A percentile compares a stretch with the other conserved stretches of the same genome.
Evolutionary conservation across 768 basidiomycete genomes (phyloP).

Genomic region (Mycena kentingensis): DNA sequence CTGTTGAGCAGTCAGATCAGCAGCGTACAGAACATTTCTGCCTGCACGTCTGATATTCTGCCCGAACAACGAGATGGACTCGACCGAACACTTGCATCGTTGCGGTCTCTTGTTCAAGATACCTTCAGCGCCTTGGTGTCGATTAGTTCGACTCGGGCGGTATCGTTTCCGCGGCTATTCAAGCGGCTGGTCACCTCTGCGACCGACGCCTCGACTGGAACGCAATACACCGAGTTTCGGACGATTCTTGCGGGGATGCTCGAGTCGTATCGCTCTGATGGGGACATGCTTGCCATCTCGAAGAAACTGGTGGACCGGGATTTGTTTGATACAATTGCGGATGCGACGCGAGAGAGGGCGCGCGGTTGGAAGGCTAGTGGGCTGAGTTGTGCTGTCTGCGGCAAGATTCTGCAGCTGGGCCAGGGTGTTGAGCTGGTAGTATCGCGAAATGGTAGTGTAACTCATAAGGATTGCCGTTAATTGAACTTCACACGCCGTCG

Average conservation of each 20-base stretch:
- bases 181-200: conserved; percentile 84
- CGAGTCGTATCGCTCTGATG: conserved; percentile 90
- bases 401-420: conserved; percentile 40
- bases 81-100: conserved; percentile 43
- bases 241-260: conserved; percentile 93
- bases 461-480: conserved; percentile 40
- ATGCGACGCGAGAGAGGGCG: conserved; percentile 55
- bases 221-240: conserved; percentile 88
- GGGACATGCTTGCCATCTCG: conserved; percentile 85
- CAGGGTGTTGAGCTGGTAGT: conserved; percentile 42
- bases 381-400: conserved; percentile 56
- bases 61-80: conserved; percentile 14
- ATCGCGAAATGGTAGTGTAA: conserved; percentile 61
- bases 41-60: conserved; percentile 33
- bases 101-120: conserved; percentile 79
- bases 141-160: conserved; percentile 71
- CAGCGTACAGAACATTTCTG: conserved; percentile 70
- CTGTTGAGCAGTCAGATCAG: conserved; percentile 81
- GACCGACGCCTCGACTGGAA: conserved; percentile 51
- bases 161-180: conserved; percentile 93
- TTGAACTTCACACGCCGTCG: too few species aligned
- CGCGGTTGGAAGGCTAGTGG: conserved; percentile 62
- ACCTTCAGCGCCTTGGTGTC: conserved; percentile 85
- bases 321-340: conserved; percentile 71
- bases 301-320: conserved; percentile 82